Evolutionary conservation across 495 filamentous ascomycete genomes (phyloP).

Genomic region (Thozetella sp.): DNA sequence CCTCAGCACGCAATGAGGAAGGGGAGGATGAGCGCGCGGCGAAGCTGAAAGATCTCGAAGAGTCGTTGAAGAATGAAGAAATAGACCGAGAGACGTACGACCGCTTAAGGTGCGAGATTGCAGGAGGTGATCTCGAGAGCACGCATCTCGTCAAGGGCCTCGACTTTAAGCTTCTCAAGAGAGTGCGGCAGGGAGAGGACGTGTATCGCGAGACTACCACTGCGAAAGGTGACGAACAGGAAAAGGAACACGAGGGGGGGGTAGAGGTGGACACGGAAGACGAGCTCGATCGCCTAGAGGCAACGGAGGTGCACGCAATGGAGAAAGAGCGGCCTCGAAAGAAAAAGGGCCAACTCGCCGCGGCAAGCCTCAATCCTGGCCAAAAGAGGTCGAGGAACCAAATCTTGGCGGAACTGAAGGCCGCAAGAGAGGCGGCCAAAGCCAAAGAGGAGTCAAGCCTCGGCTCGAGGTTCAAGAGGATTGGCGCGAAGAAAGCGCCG

Average conservation of each 20-base stretch:
- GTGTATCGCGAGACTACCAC: conserved; percentile 45
- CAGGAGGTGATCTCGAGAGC: conserved; percentile 77
- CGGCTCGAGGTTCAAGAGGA: conserved; percentile 80
- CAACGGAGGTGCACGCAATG: conserved; percentile 60
- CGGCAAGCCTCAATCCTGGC: conserved; percentile 57
- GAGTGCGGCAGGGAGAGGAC: conserved; percentile 75
- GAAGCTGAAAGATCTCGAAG: conserved; percentile 77
- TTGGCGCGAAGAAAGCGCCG: conserved; percentile 64
- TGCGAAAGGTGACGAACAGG: conserved; percentile 21
- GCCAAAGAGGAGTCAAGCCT: conserved; percentile 59
- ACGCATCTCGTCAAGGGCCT: conserved; percentile 92
- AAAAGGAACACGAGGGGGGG: conserved; percentile 17
- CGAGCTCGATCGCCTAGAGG: conserved; percentile 74
- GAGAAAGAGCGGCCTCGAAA: conserved; percentile 59
- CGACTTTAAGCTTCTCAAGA: conserved; percentile 79
- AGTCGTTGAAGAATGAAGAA: conserved; percentile 78
- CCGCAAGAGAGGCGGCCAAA: conserved; percentile 64
- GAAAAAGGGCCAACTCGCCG: conserved; percentile 79
- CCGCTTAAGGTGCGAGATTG: conserved; percentile 69
- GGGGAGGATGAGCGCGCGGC: conserved; percentile 64
- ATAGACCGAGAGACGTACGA: conserved; percentile 78
- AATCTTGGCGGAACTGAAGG: conserved; percentile 81
- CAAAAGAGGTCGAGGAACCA: conserved; percentile 79
- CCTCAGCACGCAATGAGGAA: conserved; percentile 52
- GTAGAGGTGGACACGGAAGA: conserved; percentile 65